A percentile compares a stretch with the other conserved stretches of the same genome.
phyloP scores from a whole-genome alignment of 1,284 basidiomycete genomes.

The Leccinum pallidistipes region DNA sequence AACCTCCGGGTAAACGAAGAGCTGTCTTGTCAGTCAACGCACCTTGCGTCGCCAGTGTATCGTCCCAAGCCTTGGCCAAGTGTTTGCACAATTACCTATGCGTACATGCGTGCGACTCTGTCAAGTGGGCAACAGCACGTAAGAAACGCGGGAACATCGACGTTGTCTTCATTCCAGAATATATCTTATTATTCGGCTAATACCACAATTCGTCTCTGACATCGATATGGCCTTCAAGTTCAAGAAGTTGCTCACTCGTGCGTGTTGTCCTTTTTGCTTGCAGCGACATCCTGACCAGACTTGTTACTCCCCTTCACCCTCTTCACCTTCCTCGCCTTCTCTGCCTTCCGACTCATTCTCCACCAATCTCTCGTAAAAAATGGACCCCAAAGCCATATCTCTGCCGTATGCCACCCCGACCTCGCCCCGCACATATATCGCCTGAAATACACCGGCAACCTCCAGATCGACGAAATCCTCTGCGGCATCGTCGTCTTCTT shows the following conservation, averaged over 20 bases:
- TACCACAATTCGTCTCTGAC: too few relatives aligned
- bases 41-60: too few relatives aligned
- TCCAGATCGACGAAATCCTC: slow-evolving; percentile 33
- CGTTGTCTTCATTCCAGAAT: too few relatives aligned
- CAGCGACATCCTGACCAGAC: slow-evolving; percentile 4
- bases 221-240: neutral
- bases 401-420: slow-evolving; percentile 14
- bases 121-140: too few relatives aligned
- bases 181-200: too few relatives aligned
- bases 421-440: slow-evolving; percentile 29
- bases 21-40: too few relatives aligned
- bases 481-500: slow-evolving; percentile 23
- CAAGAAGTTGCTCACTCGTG: slow-evolving; percentile 5
- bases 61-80: too few relatives aligned
- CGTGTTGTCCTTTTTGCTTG: neutral
- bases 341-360: slow-evolving; percentile 19
- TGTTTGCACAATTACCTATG: too few relatives aligned
- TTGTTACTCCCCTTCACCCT: slow-evolving; percentile 16
- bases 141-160: too few relatives aligned
- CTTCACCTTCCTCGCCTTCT: slow-evolving; percentile 15
- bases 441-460: slow-evolving; percentile 35
- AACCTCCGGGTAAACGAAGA: too few relatives aligned
- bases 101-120: too few relatives aligned
- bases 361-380: slow-evolving; percentile 10
- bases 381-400: slow-evolving; percentile 15